Evolutionary conservation across 345 rosid species (phyloP), one percentile per base, ranked within the genome.

Genomic region (Corymbia maculata): DNA sequence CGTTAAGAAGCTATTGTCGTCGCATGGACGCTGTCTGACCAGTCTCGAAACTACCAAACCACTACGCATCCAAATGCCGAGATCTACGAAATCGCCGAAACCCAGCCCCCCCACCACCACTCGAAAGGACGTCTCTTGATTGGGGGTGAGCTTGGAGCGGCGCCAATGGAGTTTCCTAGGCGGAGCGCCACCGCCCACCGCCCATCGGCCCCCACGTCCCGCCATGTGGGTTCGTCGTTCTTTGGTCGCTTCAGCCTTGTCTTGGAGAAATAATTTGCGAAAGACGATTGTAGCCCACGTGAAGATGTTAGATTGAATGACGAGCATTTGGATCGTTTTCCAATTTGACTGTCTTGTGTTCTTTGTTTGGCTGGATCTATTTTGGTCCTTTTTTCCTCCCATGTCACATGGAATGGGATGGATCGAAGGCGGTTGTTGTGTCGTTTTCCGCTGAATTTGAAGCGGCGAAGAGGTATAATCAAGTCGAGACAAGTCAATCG

Each of bases 381-480:
- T 75, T 9, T 19, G 49, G 80, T 32, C 22, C 1, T 28, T 15
- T 30, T 14, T n/a, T 30, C 5, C 79, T 4, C 79, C 79, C 79
- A 32, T 8, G 80, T 70, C 47, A 4, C 26, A 0, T 75, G 2
- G 28, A 75, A 42, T 19, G 84, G 15, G 84, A 42, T 42, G 49
- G 49, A 42, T 0, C 0, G 28, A 15, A 75, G 84, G 13, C 84
- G 2, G 42, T 36, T 36, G 42, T 36, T 4, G 4, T 0, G 7
- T 5, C 1, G 13, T 75, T 42, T 26, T 42, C 28, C 0, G 75
- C 13, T 42, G 6, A 45, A 36, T 42, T 10, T 75, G 49, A 12
- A 75, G 49, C 3, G 49, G 8, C 1, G 49, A 42, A 5, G 45
- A 75, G 8, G 26, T 5, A 0, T 36, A 22, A 75, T 75, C 8